These are phyloP conservation scores for Aphanomyces stellatus DNA, from an alignment of 352 stramenopile species.

Conservation along the genomic window DNA sequence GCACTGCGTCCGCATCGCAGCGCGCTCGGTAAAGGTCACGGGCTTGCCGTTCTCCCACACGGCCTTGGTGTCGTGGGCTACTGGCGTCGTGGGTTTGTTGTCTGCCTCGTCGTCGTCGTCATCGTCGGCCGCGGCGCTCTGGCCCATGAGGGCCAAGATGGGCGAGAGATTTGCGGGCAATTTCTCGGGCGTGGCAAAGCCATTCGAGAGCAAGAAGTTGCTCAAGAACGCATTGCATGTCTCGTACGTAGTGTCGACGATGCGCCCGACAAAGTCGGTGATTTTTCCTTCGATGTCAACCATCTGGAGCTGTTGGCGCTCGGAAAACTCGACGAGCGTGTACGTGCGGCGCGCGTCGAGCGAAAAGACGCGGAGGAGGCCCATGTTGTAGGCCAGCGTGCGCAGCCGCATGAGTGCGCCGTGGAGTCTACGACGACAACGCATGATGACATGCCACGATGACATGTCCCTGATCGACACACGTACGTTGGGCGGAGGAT, in stretches of 20 bases:
- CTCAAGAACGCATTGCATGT: conserved; percentile 16
- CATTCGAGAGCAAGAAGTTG: conserved; percentile 10
- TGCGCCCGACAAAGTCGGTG: conserved; percentile 42
- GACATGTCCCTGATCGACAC: background rate
- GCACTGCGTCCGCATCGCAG: conserved; percentile 86
- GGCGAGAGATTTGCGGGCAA: background rate
- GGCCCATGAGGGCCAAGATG: background rate
- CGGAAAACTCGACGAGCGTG: conserved; percentile 72
- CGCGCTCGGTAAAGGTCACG: conserved; percentile 94
- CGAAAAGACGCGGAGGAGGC: conserved; percentile 35
- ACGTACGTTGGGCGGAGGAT: conserved; percentile 53
- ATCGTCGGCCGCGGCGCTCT: background rate
- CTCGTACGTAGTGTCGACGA: conserved; percentile 4
- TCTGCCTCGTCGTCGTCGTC: background rate
- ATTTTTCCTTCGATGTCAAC: conserved; percentile 45
- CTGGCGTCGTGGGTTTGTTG: background rate
- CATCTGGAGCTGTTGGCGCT: conserved; percentile 62
- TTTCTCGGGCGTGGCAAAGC: conserved; percentile 1
- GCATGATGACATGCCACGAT: too few species aligned
- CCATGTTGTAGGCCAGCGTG: conserved; percentile 42
- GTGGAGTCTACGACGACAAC: conserved; percentile 53
- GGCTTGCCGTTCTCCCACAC: conserved; percentile 6
- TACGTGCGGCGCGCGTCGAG: conserved; percentile 40
- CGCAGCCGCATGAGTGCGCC: conserved; percentile 72
- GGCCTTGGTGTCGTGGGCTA: conserved; percentile 5